Conservation (phyloP, 768 basidiomycete genomes). For the Pisolithus albus region DNA sequence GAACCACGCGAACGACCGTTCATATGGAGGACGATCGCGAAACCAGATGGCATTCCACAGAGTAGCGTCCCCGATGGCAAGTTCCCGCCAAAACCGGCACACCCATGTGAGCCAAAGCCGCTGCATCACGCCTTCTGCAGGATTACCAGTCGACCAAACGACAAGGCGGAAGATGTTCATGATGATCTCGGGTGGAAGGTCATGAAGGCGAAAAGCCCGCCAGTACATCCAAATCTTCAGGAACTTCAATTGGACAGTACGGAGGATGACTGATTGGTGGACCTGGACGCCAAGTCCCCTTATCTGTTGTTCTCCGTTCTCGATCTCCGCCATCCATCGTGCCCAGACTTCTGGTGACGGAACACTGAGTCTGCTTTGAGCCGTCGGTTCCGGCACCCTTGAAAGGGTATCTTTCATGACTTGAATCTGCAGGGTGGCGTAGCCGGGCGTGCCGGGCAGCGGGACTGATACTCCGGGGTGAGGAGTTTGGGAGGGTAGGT, state of each 20-base stretch:
- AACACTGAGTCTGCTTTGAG: neutral
- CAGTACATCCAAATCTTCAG: slow-evolving; percentile 25
- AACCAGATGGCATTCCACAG: slow-evolving; percentile 67
- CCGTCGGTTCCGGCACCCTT: slow-evolving; percentile 13
- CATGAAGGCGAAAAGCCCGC: slow-evolving; percentile 49
- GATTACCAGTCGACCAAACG: slow-evolving; percentile 43
- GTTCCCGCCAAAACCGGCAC: slow-evolving; percentile 48
- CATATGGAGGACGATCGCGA: slow-evolving; percentile 42
- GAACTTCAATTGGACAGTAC: slow-evolving; percentile 15
- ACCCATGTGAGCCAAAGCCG: slow-evolving; percentile 53
- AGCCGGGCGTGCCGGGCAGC: slow-evolving; percentile 14
- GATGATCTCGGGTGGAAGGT: slow-evolving; percentile 62
- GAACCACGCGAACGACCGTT: slow-evolving; percentile 50
- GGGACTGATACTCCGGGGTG: slow-evolving; percentile 4
- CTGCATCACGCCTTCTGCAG: slow-evolving; percentile 27
- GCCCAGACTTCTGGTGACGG: slow-evolving; percentile 3
- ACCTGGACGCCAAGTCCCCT: slow-evolving; percentile 15
- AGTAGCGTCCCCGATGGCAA: slow-evolving; percentile 42
- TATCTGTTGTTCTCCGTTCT: slow-evolving; percentile 16
- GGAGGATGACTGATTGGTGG: slow-evolving; percentile 4
- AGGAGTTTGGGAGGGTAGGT: neutral
- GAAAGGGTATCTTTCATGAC: slow-evolving; percentile 15
- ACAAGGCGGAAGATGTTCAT: slow-evolving; percentile 56
- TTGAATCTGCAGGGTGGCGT: slow-evolving; percentile 12
- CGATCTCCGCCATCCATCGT: slow-evolving; percentile 14